Conservation (phyloP, 768 basidiomycete species). For the Collybia nuda region DNA sequence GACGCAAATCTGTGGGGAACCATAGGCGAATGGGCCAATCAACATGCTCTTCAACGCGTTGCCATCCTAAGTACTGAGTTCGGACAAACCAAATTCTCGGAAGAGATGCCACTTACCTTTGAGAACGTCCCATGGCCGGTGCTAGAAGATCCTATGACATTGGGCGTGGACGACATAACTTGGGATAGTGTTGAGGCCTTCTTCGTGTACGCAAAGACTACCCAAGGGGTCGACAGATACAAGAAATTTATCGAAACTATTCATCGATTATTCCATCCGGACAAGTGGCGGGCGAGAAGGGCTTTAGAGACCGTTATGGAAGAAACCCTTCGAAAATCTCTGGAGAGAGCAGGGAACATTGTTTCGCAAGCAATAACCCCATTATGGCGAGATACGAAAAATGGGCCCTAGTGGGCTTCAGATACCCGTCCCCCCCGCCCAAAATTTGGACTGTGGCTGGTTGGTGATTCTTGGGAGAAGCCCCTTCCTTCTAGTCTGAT, state of each 20-base stretch:
- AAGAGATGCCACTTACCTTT: slow-evolving; percentile 16
- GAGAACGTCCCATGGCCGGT: slow-evolving; percentile 16
- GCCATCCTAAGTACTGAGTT: slow-evolving; percentile 9
- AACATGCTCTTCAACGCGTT: slow-evolving; percentile 1
- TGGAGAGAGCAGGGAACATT: slow-evolving; percentile 53
- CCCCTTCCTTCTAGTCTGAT: too few relatives aligned
- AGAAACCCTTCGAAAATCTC: slow-evolving; percentile 33
- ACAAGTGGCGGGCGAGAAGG: slow-evolving; percentile 54
- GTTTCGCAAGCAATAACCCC: slow-evolving; percentile 62
- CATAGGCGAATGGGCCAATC: neutral
- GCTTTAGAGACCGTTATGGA: slow-evolving; percentile 44
- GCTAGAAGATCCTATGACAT: neutral
- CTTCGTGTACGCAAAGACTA: slow-evolving; percentile 38
- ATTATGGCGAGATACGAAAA: slow-evolving; percentile 32
- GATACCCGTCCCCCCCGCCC: too few relatives aligned
- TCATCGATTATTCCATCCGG: slow-evolving; percentile 58
- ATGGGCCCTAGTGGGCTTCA: neutral
- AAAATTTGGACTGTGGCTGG: too few relatives aligned
- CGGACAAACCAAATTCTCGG: slow-evolving; percentile 19
- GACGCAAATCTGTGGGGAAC: neutral
- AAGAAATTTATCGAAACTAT: slow-evolving; percentile 49
- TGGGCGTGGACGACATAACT: slow-evolving; percentile 13
- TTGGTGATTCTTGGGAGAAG: too few relatives aligned
- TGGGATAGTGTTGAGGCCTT: slow-evolving; percentile 58
- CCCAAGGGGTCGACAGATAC: slow-evolving; percentile 45